These are phyloP conservation scores for Calophaca sinica DNA, from an alignment of 306 rosid species.

Conservation along the genomic window DNA sequence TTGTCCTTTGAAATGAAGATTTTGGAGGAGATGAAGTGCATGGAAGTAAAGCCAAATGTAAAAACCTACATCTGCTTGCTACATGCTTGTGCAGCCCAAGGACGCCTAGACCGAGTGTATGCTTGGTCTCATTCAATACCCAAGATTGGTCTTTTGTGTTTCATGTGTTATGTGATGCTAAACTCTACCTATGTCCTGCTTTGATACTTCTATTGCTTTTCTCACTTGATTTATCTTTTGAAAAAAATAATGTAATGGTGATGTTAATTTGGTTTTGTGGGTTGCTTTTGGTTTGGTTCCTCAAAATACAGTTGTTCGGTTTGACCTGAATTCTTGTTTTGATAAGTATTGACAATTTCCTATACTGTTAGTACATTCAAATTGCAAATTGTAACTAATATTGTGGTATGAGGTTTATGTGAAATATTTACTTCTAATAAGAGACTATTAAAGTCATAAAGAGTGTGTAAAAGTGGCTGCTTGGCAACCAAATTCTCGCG, in stretches of 20 bases:
- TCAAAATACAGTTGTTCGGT: background rate
- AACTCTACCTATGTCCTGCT: background rate
- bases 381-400: too few relatives aligned
- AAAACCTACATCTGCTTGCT: slow-evolving; percentile 87
- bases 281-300: slow-evolving; percentile 17
- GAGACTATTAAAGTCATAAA: slow-evolving; percentile 29
- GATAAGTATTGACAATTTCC: too few relatives aligned
- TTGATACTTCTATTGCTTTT: slow-evolving; percentile 35
- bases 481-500: slow-evolving; percentile 7
- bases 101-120: slow-evolving; percentile 88
- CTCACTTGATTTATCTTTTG: slow-evolving; percentile 13
- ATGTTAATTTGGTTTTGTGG: slow-evolving; percentile 34
- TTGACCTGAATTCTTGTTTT: too few relatives aligned
- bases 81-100: slow-evolving; percentile 89
- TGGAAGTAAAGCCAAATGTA: slow-evolving; percentile 79
- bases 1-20: slow-evolving; percentile 57
- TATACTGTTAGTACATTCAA: too few relatives aligned
- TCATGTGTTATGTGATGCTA: slow-evolving; percentile 12
- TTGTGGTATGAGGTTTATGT: background rate
- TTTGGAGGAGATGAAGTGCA: slow-evolving; percentile 87
- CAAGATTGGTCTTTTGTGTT: slow-evolving; percentile 6
- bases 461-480: background rate
- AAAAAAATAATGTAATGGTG: slow-evolving; percentile 22
- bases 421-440: slow-evolving; percentile 18
- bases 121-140: slow-evolving; percentile 35